phyloP scores from a whole-genome alignment of 441 rosid genomes.

The Gossypium aridum region DNA sequence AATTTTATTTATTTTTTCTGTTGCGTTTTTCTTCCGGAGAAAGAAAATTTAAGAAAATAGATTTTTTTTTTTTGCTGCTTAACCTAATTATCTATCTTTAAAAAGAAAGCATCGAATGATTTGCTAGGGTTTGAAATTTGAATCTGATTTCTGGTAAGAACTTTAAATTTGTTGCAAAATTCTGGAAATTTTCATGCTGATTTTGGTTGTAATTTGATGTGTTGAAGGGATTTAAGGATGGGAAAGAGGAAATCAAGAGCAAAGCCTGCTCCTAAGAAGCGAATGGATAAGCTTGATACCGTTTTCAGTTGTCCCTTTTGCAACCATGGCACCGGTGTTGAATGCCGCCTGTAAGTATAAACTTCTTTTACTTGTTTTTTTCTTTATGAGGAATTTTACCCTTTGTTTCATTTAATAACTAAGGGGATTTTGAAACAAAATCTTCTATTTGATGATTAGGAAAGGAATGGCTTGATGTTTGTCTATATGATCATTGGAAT shows the following conservation, averaged over 20 bases:
- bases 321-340: not conserved
- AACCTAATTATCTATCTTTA: not conserved
- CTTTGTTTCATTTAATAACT: not conserved
- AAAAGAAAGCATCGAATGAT: not conserved
- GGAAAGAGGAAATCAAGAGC: constrained; percentile 83
- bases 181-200: not conserved
- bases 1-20: not conserved
- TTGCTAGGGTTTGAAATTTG: not conserved
- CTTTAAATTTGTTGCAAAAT: not conserved
- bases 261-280: constrained; percentile 79
- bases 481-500: not conserved
- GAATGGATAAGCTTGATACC: constrained; percentile 92
- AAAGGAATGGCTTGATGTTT: not conserved
- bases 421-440: not conserved
- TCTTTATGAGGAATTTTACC: not conserved
- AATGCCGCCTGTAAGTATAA: constrained; percentile 2
- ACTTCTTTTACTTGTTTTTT: not conserved
- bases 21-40: not conserved
- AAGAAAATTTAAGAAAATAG: not conserved
- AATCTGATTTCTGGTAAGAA: not conserved
- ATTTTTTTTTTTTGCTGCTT: not conserved
- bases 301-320: constrained; percentile 37
- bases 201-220: not conserved
- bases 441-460: not conserved
- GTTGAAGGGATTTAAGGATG: constrained; percentile 1